These are phyloP conservation scores for Leishmania turanica DNA, from an alignment of 208 protist species.

Conservation along the genomic window DNA sequence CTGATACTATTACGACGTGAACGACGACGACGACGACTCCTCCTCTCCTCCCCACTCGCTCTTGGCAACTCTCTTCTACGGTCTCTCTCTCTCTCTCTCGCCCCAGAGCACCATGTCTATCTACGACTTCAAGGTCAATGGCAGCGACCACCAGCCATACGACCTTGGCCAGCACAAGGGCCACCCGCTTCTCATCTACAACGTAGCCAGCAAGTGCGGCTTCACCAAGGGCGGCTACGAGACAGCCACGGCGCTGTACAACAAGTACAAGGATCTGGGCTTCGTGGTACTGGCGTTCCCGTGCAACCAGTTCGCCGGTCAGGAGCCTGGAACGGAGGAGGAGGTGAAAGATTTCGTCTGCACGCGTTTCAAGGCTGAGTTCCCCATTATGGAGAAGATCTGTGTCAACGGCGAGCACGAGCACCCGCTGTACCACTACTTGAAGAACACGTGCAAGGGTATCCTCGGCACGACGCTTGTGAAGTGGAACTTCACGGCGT, in stretches of 20 bases:
- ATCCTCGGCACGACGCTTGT: slow-evolving; percentile 64
- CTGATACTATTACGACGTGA: too few species aligned
- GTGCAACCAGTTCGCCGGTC: slow-evolving; percentile 90
- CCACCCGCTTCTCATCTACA: slow-evolving; percentile 91
- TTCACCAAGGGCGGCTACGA: slow-evolving; percentile 88
- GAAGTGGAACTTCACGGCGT: slow-evolving; percentile 96
- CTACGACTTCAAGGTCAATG: slow-evolving; percentile 81
- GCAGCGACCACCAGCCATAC: slow-evolving; percentile 75
- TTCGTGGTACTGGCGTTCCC: slow-evolving; percentile 94
- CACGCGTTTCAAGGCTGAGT: slow-evolving; percentile 63
- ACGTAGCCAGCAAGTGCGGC: slow-evolving; percentile 93
- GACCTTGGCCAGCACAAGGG: slow-evolving; percentile 88
- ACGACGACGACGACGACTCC: too few species aligned
- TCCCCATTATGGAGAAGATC: slow-evolving; percentile 92
- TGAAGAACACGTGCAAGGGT: slow-evolving; percentile 76
- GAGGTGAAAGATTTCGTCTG: slow-evolving; percentile 81
- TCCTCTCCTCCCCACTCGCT: not conserved
- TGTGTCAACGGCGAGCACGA: slow-evolving; percentile 87
- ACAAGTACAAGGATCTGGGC: slow-evolving; percentile 82
- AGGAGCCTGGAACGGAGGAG: slow-evolving; percentile 84
- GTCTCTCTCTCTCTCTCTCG: not conserved
- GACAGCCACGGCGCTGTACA: slow-evolving; percentile 77
- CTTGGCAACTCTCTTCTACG: not conserved
- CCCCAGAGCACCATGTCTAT: slow-evolving; percentile 49
- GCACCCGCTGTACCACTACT: slow-evolving; percentile 79